Conservation (phyloP, 352 stramenopile species). For the Blastocystis sp. region DNA sequence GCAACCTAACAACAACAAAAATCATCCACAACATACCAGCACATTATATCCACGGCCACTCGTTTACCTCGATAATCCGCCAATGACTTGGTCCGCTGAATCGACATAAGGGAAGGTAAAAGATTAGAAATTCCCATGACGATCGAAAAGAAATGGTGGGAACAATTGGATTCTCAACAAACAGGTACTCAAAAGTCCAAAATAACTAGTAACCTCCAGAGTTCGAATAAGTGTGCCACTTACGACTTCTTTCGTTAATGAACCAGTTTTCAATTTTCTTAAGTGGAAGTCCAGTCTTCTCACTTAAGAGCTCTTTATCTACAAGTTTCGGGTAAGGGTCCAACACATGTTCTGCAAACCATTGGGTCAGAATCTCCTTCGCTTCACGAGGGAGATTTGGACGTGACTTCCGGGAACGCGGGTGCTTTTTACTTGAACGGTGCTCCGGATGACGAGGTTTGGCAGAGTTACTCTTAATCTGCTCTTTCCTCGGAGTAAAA, state of each 20-base stretch:
- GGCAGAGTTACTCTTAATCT: background rate
- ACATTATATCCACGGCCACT: conserved; percentile 63
- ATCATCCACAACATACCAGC: conserved; percentile 65
- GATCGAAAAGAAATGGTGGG: background rate
- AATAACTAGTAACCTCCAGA: background rate
- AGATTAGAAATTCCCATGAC: conserved; percentile 34
- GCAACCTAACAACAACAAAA: conserved; percentile 70
- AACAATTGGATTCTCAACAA: background rate
- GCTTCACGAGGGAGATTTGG: conserved; percentile 25
- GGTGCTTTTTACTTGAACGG: background rate
- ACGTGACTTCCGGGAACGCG: background rate
- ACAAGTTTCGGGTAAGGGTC: background rate
- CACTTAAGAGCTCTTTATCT: conserved; percentile 34
- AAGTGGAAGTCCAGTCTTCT: background rate
- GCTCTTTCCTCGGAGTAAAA: background rate
- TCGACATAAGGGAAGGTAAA: background rate
- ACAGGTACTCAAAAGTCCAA: conserved; percentile 20
- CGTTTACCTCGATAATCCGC: background rate
- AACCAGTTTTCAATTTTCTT: conserved; percentile 58
- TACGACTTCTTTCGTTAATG: conserved; percentile 50
- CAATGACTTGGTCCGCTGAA: background rate
- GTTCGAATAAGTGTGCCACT: conserved; percentile 46
- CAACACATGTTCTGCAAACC: conserved; percentile 2
- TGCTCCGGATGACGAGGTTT: background rate
- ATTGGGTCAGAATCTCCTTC: background rate